Evolutionary conservation across 2,329 filamentous ascomycete genomes (phyloP).

Genomic region (Catunica adiposa): DNA sequence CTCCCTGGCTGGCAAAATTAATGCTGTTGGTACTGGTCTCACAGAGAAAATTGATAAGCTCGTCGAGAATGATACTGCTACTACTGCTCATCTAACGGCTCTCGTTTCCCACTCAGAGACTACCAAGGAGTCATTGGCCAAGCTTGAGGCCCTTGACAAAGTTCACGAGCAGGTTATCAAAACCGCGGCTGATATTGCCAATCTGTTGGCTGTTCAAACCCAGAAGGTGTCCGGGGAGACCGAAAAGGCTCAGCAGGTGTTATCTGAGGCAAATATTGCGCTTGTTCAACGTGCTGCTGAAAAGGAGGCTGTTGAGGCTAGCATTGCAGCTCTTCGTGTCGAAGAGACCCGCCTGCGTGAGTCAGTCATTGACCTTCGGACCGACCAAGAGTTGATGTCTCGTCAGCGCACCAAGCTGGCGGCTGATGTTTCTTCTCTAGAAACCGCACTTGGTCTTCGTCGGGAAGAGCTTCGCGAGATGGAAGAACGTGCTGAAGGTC

Average conservation of each 20-base stretch:
- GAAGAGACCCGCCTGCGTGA: constrained; percentile 38
- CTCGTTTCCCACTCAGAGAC: constrained; percentile 42
- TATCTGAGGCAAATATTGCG: constrained; percentile 64
- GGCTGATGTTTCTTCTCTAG: constrained; percentile 76
- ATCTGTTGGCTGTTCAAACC: constrained; percentile 64
- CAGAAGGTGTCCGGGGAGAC: constrained; percentile 60
- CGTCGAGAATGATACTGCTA: constrained; percentile 19
- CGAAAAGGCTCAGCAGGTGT: constrained; percentile 60
- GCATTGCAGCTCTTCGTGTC: constrained; percentile 32
- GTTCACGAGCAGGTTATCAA: constrained; percentile 63
- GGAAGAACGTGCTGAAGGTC: constrained; percentile 70
- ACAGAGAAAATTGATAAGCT: constrained; percentile 36
- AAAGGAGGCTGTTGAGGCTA: constrained; percentile 43
- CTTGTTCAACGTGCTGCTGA: constrained; percentile 59
- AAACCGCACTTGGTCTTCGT: constrained; percentile 76
- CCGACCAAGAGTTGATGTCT: constrained; percentile 58
- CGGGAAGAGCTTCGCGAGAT: constrained; percentile 83
- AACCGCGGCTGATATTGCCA: constrained; percentile 68
- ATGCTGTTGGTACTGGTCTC: constrained; percentile 2
- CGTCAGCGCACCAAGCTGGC: constrained; percentile 65
- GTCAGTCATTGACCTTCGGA: constrained; percentile 40
- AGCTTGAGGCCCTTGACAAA: constrained; percentile 61
- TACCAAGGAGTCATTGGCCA: constrained; percentile 52
- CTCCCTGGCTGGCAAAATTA: constrained; percentile 9
- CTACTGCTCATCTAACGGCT: constrained; percentile 15